Base-by-base conservation (phyloP, 331 rosid genomes). In the Acacia pycnantha region DNA sequence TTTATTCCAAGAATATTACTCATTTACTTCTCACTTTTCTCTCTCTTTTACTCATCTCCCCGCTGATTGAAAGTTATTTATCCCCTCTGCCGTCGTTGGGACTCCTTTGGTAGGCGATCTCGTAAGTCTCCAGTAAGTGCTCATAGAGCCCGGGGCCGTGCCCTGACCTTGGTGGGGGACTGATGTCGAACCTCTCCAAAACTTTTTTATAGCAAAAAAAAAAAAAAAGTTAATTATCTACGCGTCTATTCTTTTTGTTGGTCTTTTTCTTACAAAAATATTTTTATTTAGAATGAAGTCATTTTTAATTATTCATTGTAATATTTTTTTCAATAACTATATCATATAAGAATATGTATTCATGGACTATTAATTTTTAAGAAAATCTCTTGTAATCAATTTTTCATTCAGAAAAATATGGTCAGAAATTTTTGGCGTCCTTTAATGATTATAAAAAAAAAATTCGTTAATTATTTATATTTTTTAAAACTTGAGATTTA, bases 51-150 rank as follows among this genome's bases (percentile, higher is more conserved):
- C 18, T 18, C 72, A 31, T 65, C 70, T 33, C 12, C 14, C 70
- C 70, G 44, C 44, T 65, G 70, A 65, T 65, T 65, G 70, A 65
- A 65, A 65, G 70, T 65, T 31, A 31, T 31, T 65, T 65, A 65
- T 31, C 22, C n/a, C n/a, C n/a, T n/a, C n/a, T n/a, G n/a, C n/a
- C n/a, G n/a, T n/a, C n/a, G n/a, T n/a, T n/a, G n/a, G n/a, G n/a
- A n/a, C n/a, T n/a, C n/a, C n/a, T n/a, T n/a, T n/a, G n/a, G n/a
- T n/a, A n/a, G n/a, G n/a, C n/a, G n/a, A n/a, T n/a, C n/a, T n/a
- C n/a, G n/a, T n/a, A n/a, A n/a, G n/a, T n/a, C n/a, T n/a, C n/a
- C n/a, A n/a, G n/a, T n/a, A n/a, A n/a, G n/a, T n/a, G n/a, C n/a
- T n/a, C n/a, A n/a, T n/a, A n/a, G n/a, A n/a, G n/a, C n/a, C n/a